Conservation (phyloP, 164 flowering plant species). For the Vitis labrusca region DNA sequence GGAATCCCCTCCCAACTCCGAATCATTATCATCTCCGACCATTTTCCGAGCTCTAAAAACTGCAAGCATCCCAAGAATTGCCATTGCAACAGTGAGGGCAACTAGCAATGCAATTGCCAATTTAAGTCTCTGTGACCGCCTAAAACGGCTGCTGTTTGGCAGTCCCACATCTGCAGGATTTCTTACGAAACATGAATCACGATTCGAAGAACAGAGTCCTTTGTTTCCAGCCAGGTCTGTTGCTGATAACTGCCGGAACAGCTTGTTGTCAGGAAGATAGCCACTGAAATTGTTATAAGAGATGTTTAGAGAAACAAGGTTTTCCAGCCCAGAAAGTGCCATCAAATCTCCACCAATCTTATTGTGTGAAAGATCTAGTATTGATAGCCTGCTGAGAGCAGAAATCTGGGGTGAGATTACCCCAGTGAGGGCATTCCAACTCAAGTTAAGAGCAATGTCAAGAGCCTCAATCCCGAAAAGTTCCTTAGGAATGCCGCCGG, state of each 20-base stretch:
- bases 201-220: constrained; percentile 50
- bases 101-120: constrained; percentile 44
- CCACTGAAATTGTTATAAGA: constrained; percentile 78
- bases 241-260: constrained; percentile 63
- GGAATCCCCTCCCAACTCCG: constrained; percentile 45
- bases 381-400: constrained; percentile 57
- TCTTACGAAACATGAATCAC: neutral
- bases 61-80: constrained; percentile 42
- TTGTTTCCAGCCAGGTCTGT: constrained; percentile 56
- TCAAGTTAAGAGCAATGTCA: constrained; percentile 72
- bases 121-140: constrained; percentile 27
- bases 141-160: neutral
- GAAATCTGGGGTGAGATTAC: constrained; percentile 52
- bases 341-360: constrained; percentile 51
- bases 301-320: constrained; percentile 69
- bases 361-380: constrained; percentile 69
- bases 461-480: constrained; percentile 51
- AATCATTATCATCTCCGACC: constrained; percentile 37
- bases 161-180: no score
- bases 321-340: constrained; percentile 55
- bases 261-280: constrained; percentile 67
- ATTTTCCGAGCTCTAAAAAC: constrained; percentile 41
- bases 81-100: constrained; percentile 35
- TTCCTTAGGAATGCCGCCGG: constrained; percentile 57
- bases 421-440: constrained; percentile 64